phyloP scores from a whole-genome alignment of 306 rosid genomes.

The Castanopsis chinensis region DNA sequence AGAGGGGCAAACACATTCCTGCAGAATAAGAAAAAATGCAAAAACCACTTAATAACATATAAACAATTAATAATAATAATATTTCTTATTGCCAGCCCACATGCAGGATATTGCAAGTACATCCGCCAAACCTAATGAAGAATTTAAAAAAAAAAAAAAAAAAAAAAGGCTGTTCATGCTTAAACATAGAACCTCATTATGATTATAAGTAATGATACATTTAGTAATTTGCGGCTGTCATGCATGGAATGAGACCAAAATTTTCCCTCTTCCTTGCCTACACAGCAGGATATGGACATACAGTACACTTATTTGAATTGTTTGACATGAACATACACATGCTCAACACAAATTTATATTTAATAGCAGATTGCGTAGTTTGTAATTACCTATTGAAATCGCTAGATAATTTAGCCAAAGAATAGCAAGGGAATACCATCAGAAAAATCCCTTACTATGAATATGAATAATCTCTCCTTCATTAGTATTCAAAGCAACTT shows the following conservation, averaged over 20 bases:
- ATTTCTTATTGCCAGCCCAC: neutral
- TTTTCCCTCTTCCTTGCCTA: constrained; percentile 10
- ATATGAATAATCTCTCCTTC: neutral
- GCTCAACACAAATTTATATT: neutral
- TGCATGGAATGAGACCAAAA: constrained; percentile 12
- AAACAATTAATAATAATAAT: neutral
- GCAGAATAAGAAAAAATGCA: constrained; percentile 22
- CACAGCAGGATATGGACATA: neutral
- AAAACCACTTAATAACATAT: constrained; percentile 3
- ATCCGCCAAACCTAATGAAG: neutral
- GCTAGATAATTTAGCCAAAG: neutral
- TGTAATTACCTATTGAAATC: neutral
- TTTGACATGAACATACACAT: constrained; percentile 1
- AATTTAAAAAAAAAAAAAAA: neutral
- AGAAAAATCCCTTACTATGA: neutral
- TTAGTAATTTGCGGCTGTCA: constrained; percentile 6
- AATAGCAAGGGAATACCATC: neutral
- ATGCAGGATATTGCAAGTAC: neutral
- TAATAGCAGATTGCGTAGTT: neutral
- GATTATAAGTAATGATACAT: neutral
- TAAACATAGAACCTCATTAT: constrained; percentile 4
- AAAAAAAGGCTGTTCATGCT: neutral
- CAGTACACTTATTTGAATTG: neutral
- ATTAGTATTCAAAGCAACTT: neutral
- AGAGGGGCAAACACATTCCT: constrained; percentile 71